These are phyloP conservation scores for Colletotrichum orbiculare DNA, from an alignment of 2,329 filamentous ascomycete genomes.

Conservation along the genomic window DNA sequence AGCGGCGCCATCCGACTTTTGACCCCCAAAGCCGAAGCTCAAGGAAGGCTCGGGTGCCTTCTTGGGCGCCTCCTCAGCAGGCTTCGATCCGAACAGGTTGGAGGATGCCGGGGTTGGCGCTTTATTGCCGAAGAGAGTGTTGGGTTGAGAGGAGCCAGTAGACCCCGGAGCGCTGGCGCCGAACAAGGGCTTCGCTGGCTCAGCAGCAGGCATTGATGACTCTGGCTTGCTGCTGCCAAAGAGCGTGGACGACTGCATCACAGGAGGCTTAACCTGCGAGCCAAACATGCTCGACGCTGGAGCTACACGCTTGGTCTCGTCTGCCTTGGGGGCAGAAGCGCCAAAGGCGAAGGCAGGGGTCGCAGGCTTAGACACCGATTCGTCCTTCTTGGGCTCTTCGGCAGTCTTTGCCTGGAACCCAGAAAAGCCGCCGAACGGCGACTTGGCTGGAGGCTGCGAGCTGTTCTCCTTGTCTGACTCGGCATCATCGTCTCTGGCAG, in stretches of 20 bases:
- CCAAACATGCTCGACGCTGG: constrained; percentile 42
- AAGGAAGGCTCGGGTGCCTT: constrained; percentile 40
- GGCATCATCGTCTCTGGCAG: constrained; percentile 43
- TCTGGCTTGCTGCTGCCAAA: constrained; percentile 51
- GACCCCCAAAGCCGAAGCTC: constrained; percentile 52
- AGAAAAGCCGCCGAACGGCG: constrained; percentile 39
- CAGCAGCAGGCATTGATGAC: constrained; percentile 38
- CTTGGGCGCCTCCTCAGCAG: constrained; percentile 12
- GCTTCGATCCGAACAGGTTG: constrained; percentile 45
- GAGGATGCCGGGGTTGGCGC: constrained; percentile 38
- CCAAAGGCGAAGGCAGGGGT: constrained; percentile 36
- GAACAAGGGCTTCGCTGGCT: constrained; percentile 43
- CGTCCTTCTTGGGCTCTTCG: constrained; percentile 39
- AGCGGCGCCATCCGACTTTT: constrained; percentile 45
- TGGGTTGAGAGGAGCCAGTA: constrained; percentile 34
- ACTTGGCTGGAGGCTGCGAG: constrained; percentile 49
- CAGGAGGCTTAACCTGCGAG: constrained; percentile 35
- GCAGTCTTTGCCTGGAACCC: constrained; percentile 48
- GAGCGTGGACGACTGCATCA: constrained; percentile 47
- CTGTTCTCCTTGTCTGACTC: constrained; percentile 60
- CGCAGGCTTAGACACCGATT: constrained; percentile 27
- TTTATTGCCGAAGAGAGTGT: constrained; percentile 38
- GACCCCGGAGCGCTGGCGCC: constrained; percentile 33
- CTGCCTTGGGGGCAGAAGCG: constrained; percentile 29
- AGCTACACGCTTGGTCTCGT: constrained; percentile 38